Evolutionary conservation across 495 filamentous ascomycete species (phyloP).

Genomic region (Aspergillus avenaceus): DNA sequence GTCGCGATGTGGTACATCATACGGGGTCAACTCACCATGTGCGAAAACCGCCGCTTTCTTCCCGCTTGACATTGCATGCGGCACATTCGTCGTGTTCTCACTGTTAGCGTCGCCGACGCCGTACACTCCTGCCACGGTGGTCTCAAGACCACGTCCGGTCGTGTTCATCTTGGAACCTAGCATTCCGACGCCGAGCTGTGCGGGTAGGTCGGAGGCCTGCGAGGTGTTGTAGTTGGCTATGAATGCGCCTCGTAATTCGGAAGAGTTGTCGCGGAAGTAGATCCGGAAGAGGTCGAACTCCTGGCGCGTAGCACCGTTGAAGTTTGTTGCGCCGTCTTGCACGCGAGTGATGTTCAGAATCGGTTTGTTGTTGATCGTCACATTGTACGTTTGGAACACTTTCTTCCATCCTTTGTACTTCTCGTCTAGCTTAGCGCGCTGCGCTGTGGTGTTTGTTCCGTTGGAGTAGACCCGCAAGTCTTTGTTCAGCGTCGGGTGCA

Average conservation of each 20-base stretch:
- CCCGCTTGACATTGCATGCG: conserved; percentile 45
- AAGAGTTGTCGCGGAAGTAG: not conserved
- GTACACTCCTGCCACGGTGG: conserved; percentile 39
- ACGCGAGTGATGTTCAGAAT: not conserved
- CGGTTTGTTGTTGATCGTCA: not conserved
- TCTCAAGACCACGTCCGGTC: conserved; percentile 19
- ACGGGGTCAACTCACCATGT: not conserved
- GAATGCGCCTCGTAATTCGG: not conserved
- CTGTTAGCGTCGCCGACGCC: conserved; percentile 47
- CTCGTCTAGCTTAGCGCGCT: not conserved
- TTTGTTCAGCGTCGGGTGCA: conserved; percentile 25
- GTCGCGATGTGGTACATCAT: not conserved
- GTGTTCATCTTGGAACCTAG: conserved; percentile 27
- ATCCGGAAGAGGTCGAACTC: not conserved
- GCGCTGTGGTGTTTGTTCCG: conserved; percentile 7
- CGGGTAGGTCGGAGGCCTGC: conserved; percentile 26
- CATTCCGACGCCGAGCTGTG: conserved; percentile 14
- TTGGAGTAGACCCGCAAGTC: conserved; percentile 29
- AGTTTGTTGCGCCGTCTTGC: not conserved
- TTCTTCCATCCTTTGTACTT: not conserved
- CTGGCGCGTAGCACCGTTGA: not conserved
- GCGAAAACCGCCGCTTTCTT: conserved; percentile 42
- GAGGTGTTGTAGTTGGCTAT: not conserved
- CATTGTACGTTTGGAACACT: not conserved
- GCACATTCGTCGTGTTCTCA: conserved; percentile 44